A percentile compares a stretch with the other conserved stretches of the same genome.
Conservation (phyloP, 1,284 basidiomycete species). For the Cerrena zonata region DNA sequence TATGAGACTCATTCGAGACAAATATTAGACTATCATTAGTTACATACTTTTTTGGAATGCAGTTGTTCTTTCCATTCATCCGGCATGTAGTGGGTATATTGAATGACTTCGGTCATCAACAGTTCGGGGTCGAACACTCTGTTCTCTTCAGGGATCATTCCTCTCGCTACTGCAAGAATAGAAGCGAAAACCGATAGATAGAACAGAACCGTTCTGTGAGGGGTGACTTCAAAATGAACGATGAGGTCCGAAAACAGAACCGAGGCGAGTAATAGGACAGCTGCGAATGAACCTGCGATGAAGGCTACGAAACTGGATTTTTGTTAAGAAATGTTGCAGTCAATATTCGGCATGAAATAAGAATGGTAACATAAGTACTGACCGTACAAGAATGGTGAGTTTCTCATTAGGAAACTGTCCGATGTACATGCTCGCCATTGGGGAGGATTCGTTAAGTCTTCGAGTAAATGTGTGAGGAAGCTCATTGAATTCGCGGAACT, state of each 20-base stretch:
- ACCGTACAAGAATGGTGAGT: conserved; percentile 84
- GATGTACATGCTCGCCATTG: conserved; percentile 88
- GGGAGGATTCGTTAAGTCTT: conserved; percentile 83
- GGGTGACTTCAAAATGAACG: conserved; percentile 90
- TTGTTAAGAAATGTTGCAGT: background rate
- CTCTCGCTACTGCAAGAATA: conserved; percentile 82
- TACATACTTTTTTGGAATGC: conserved; percentile 76
- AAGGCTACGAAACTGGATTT: conserved; percentile 85
- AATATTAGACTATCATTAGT: conserved; percentile 5
- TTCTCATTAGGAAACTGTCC: conserved; percentile 97
- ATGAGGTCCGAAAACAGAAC: conserved; percentile 89
- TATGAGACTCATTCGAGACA: conserved; percentile 7
- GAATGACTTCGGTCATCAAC: conserved; percentile 85
- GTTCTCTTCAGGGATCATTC: conserved; percentile 95
- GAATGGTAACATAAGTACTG: conserved; percentile 19
- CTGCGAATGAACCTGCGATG: conserved; percentile 91
- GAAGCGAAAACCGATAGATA: conserved; percentile 87
- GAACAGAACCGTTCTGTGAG: conserved; percentile 88
- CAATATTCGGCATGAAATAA: background rate
- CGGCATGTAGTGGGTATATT: conserved; percentile 93
- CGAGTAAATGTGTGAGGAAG: conserved; percentile 88
- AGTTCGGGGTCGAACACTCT: conserved; percentile 89
- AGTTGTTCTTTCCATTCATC: conserved; percentile 84
- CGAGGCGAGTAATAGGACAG: conserved; percentile 86
- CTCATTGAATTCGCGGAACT: conserved; percentile 98